Evolutionary conservation across 495 filamentous ascomycete genomes (phyloP).

Genomic region (Schizothecium vesticola): DNA sequence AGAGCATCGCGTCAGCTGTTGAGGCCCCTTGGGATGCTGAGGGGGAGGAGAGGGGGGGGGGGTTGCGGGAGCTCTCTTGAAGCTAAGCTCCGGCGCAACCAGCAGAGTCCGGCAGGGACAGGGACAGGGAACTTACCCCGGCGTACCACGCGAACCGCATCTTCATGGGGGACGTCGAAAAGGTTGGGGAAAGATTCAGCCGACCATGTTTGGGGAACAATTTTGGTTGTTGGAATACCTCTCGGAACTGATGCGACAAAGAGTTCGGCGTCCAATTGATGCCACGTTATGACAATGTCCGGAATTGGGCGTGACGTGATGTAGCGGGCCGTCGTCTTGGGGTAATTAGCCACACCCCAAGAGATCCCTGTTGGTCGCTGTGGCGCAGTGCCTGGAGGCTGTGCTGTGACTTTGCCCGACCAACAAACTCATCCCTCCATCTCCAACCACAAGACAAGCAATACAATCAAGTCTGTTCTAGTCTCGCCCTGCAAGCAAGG

Average conservation of each 20-base stretch:
- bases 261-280: constrained; percentile 23
- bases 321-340: background rate
- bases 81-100: background rate
- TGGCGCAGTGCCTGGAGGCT: background rate
- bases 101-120: background rate
- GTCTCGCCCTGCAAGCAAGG: too few relatives aligned
- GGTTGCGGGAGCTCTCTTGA: background rate
- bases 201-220: constrained; percentile 20
- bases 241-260: background rate
- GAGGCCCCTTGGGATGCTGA: constrained; percentile 7
- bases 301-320: constrained; percentile 8
- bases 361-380: background rate
- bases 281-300: constrained; percentile 30
- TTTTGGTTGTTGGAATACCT: background rate
- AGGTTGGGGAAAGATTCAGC: constrained; percentile 5
- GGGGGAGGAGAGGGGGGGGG: constrained; percentile 17
- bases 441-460: background rate
- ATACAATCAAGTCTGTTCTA: background rate
- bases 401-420: background rate
- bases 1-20: constrained; percentile 14
- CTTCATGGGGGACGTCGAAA: constrained; percentile 23
- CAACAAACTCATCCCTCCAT: background rate
- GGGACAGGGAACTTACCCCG: constrained; percentile 39
- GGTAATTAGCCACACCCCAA: constrained; percentile 2
- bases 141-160: constrained; percentile 56